These are phyloP conservation scores for Solanum virginianum DNA, from an alignment of 257 asterid species.

Conservation along the genomic window DNA sequence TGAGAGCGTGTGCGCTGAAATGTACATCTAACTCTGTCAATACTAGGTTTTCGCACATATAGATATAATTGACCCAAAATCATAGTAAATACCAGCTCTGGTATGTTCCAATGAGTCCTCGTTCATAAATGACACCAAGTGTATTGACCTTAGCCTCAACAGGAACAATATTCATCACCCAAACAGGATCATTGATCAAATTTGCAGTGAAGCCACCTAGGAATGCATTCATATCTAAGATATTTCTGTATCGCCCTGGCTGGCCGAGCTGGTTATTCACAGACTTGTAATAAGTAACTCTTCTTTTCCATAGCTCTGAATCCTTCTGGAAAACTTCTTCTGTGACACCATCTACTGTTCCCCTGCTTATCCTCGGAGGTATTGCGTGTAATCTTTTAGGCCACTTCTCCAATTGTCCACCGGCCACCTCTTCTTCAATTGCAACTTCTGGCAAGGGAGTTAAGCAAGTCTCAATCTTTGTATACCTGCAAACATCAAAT, in stretches of 20 bases:
- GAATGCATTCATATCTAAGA: constrained; percentile 77
- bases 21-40: neutral
- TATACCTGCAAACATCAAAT: constrained; percentile 41
- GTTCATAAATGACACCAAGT: constrained; percentile 64
- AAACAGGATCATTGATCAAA: constrained; percentile 42
- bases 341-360: constrained; percentile 32
- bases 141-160: constrained; percentile 55
- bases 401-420: constrained; percentile 59
- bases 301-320: constrained; percentile 47
- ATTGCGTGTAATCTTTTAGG: constrained; percentile 35
- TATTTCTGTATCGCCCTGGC: constrained; percentile 56
- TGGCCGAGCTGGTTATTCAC: constrained; percentile 46
- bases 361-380: constrained; percentile 61
- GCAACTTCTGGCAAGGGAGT: constrained; percentile 65
- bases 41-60: neutral
- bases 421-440: constrained; percentile 33
- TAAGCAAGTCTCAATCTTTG: constrained; percentile 49
- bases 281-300: constrained; percentile 54
- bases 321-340: constrained; percentile 29
- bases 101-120: constrained; percentile 81
- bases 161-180: constrained; percentile 86
- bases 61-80: neutral
- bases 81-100: constrained; percentile 47
- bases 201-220: constrained; percentile 80
- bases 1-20: neutral